Evolutionary conservation across 768 basidiomycete genomes (phyloP).

Genomic region (Mrakia blollopis): DNA sequence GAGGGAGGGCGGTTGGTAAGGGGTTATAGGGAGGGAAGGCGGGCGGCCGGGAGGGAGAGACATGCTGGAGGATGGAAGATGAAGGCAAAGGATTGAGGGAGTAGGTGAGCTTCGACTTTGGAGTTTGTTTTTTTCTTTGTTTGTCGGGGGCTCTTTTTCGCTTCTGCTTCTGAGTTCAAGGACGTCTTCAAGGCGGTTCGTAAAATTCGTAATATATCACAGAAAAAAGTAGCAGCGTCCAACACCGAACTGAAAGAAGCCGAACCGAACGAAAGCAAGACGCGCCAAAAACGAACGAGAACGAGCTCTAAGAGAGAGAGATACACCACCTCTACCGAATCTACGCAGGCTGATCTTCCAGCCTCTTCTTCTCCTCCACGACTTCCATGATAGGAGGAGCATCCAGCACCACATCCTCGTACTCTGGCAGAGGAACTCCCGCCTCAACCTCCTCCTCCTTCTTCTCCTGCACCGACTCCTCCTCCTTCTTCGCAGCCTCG

Average conservation of each 20-base stretch:
- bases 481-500: not conserved
- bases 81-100: no score
- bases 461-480: not conserved
- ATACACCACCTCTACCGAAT: not conserved
- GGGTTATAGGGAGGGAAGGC: no score
- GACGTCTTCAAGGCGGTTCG: no score
- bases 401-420: constrained; percentile 4
- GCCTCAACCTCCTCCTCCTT: not conserved
- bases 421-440: not conserved
- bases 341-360: not conserved
- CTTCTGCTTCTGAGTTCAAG: no score
- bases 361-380: not conserved
- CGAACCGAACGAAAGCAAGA: not conserved
- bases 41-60: no score
- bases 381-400: not conserved
- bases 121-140: no score
- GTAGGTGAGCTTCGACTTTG: no score
- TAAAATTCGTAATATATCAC: no score
- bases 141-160: no score
- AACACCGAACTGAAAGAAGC: no score
- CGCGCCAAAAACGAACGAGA: not conserved
- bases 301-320: not conserved
- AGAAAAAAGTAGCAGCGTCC: no score
- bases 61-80: no score
- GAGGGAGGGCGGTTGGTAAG: not conserved